phyloP scores from a whole-genome alignment of 2,329 filamentous ascomycete species.

The Hymenoscyphus albidus region DNA sequence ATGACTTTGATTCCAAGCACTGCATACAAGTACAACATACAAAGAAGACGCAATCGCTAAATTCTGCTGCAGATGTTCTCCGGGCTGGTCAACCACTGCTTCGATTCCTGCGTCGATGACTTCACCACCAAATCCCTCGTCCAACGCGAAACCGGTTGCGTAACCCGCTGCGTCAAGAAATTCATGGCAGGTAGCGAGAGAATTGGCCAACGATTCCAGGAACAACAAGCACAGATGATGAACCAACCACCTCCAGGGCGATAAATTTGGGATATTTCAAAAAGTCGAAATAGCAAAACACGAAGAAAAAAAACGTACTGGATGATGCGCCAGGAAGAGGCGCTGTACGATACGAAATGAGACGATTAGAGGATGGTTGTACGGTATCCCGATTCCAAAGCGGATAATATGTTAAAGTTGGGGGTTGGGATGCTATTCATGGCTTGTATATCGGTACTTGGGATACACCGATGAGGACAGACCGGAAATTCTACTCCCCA shows the following conservation, averaged over 20 bases:
- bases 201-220: slow-evolving; percentile 83
- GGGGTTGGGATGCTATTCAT: no score
- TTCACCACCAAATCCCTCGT: slow-evolving; percentile 96
- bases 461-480: no score
- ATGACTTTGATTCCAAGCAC: neutral
- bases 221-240: slow-evolving; percentile 60
- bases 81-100: slow-evolving; percentile 81
- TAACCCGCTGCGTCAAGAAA: slow-evolving; percentile 94
- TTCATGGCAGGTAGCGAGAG: slow-evolving; percentile 89
- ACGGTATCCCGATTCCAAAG: no score
- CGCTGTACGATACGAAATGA: no score
- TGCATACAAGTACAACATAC: neutral
- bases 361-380: no score
- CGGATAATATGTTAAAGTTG: no score
- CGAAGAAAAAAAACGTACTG: no score
- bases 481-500: no score
- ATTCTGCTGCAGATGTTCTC: slow-evolving; percentile 47
- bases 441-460: no score
- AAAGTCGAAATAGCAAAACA: neutral
- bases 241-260: slow-evolving; percentile 31
- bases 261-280: slow-evolving; percentile 12
- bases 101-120: slow-evolving; percentile 95
- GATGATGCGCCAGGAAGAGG: no score
- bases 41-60: slow-evolving; percentile 15
- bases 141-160: slow-evolving; percentile 83